Conservation (phyloP, 345 rosid genomes). For the Nephelium lappaceum region DNA sequence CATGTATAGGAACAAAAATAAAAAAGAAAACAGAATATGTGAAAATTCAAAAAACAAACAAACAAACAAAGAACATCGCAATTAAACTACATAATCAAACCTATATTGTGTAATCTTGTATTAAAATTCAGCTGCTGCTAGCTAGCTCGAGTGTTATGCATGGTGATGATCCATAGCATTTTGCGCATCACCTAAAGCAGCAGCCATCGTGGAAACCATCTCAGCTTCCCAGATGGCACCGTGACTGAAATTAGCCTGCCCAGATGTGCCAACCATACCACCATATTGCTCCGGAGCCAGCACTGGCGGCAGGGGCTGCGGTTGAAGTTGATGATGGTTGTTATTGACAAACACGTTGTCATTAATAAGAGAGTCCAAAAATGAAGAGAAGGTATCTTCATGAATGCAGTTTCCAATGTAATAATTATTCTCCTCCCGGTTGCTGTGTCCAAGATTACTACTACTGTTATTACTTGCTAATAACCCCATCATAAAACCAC, state of each 20-base stretch:
- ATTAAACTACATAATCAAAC: neutral
- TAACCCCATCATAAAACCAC: conserved; percentile 21
- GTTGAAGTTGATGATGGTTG: conserved; percentile 25
- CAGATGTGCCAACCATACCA: neutral
- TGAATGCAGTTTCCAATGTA: conserved; percentile 30
- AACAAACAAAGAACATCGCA: neutral
- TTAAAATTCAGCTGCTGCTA: neutral
- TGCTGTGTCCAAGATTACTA: conserved; percentile 13
- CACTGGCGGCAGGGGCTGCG: neutral
- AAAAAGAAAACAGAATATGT: neutral
- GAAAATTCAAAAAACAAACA: neutral
- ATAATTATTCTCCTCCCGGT: conserved; percentile 7
- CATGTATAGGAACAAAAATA: neutral
- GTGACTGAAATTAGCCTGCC: neutral
- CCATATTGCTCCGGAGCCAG: neutral
- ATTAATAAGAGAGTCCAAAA: conserved; percentile 65
- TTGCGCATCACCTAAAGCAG: conserved; percentile 20
- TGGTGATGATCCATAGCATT: conserved; percentile 13
- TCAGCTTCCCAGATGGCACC: conserved; percentile 27
- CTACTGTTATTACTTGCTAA: conserved; percentile 13
- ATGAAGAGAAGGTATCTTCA: conserved; percentile 67
- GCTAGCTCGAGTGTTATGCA: neutral
- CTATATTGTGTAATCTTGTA: neutral
- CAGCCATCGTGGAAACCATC: conserved; percentile 20
- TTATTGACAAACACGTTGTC: conserved; percentile 39